These are phyloP conservation scores for Coemansia sp. DNA, from an alignment of 192 early-diverging fungal genomes.

Conservation along the genomic window DNA sequence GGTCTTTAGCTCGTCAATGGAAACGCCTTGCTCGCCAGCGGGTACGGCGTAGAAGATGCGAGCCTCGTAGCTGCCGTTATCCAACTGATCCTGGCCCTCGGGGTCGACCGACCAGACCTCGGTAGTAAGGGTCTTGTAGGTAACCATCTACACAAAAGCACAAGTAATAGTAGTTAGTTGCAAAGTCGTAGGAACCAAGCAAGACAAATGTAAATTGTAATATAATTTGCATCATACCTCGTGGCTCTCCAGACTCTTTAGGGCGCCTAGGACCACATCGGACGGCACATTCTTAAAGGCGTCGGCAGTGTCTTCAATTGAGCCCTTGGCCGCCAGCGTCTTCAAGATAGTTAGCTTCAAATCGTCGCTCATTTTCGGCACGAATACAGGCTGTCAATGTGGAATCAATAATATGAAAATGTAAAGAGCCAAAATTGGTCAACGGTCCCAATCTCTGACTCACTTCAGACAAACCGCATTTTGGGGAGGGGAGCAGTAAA, in stretches of 20 bases:
- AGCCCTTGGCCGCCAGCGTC: slow-evolving; percentile 67
- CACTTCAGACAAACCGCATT: not conserved
- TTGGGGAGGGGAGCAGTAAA: not conserved
- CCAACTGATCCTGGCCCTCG: slow-evolving; percentile 87
- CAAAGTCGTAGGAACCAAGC: not conserved
- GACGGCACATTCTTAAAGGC: slow-evolving; percentile 61
- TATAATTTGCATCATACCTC: slow-evolving; percentile 64
- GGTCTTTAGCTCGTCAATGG: slow-evolving; percentile 81
- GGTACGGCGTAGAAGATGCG: slow-evolving; percentile 89
- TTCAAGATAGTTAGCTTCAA: slow-evolving; percentile 48
- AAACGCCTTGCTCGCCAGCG: slow-evolving; percentile 73
- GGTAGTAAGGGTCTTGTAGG: slow-evolving; percentile 73
- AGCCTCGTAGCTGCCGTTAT: slow-evolving; percentile 90
- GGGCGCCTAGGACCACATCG: slow-evolving; percentile 78
- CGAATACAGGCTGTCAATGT: not conserved
- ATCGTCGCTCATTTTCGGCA: slow-evolving; percentile 44
- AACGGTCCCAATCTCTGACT: not conserved
- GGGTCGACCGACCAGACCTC: slow-evolving; percentile 82
- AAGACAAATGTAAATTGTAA: not conserved
- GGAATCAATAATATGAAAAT: not conserved
- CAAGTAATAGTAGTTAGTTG: not conserved
- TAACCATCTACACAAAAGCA: slow-evolving; percentile 64
- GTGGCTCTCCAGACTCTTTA: slow-evolving; percentile 82
- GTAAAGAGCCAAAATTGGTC: not conserved
- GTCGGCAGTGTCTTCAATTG: slow-evolving; percentile 70